A percentile compares a stretch with the other conserved stretches of the same genome.
phyloP scores from a whole-genome alignment of 1,284 basidiomycete genomes.

The Apiotrichum siamense region DNA sequence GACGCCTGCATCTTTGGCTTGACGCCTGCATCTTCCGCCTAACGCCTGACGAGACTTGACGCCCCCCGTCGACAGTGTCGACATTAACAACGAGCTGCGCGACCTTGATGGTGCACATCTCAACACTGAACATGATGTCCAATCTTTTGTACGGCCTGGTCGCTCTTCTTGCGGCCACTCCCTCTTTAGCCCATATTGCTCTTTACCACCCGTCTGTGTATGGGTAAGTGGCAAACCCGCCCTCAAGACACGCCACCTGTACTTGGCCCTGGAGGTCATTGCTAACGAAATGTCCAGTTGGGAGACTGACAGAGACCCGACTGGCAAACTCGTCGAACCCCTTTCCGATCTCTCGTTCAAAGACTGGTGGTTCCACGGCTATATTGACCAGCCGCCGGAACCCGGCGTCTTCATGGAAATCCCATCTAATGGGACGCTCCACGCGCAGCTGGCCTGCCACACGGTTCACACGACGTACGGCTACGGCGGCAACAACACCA shows the following conservation, averaged over 20 bases:
- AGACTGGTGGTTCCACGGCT: conserved; percentile 61
- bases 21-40: no score
- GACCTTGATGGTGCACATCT: background rate
- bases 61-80: no score
- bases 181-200: conserved; percentile 32
- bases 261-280: background rate
- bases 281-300: conserved; percentile 15
- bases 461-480: conserved; percentile 27
- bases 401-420: conserved; percentile 34
- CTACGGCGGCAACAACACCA: background rate
- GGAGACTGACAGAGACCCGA: conserved; percentile 51
- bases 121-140: background rate
- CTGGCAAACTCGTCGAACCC: conserved; percentile 47
- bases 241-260: no score
- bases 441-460: conserved; percentile 36
- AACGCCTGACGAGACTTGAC: no score
- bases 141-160: background rate
- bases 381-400: conserved; percentile 34
- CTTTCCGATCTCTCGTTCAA: conserved; percentile 55
- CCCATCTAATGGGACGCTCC: conserved; percentile 33
- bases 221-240: conserved; percentile 34
- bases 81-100: no score
- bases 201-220: conserved; percentile 39
- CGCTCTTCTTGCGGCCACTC: background rate
- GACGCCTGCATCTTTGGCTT: no score